These are phyloP conservation scores for Fusarium devonianum DNA, from an alignment of 2,329 filamentous ascomycete species.

Conservation along the genomic window DNA sequence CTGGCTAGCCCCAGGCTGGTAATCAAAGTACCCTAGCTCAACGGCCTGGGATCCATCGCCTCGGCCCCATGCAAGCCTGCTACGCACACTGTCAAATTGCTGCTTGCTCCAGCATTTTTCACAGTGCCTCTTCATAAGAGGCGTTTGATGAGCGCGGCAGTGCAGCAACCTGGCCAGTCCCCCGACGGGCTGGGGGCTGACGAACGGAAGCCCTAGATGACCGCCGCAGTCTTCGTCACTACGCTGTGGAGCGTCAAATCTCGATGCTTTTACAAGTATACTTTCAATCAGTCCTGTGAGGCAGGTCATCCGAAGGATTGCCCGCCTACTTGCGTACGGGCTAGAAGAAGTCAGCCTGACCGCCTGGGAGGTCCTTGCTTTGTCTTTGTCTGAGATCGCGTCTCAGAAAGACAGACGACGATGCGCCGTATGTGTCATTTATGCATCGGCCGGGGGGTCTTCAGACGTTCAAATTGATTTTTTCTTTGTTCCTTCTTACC, in stretches of 20 bases:
- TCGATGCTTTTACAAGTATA: constrained; percentile 2
- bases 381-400: constrained; percentile 2
- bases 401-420: constrained; percentile 14
- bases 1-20: constrained; percentile 17
- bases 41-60: constrained; percentile 9
- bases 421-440: constrained; percentile 9
- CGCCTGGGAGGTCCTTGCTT: too few species aligned
- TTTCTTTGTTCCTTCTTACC: constrained; percentile 13
- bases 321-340: too few species aligned
- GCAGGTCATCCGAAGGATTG: not conserved
- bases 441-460: constrained; percentile 21
- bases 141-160: constrained; percentile 3
- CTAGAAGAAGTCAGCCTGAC: too few species aligned
- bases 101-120: not conserved
- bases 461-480: constrained; percentile 5
- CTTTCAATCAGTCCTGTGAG: constrained; percentile 5
- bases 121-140: not conserved
- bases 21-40: constrained; percentile 11
- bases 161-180: constrained; percentile 1
- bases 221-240: constrained; percentile 18
- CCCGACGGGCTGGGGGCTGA: not conserved
- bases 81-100: constrained; percentile 1
- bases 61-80: constrained; percentile 5
- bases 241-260: constrained; percentile 21
- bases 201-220: constrained; percentile 6